A percentile compares a stretch with the other conserved stretches of the same genome.
phyloP scores from a whole-genome alignment of 495 filamentous ascomycete species.

The Mycothermus thermophilus region DNA sequence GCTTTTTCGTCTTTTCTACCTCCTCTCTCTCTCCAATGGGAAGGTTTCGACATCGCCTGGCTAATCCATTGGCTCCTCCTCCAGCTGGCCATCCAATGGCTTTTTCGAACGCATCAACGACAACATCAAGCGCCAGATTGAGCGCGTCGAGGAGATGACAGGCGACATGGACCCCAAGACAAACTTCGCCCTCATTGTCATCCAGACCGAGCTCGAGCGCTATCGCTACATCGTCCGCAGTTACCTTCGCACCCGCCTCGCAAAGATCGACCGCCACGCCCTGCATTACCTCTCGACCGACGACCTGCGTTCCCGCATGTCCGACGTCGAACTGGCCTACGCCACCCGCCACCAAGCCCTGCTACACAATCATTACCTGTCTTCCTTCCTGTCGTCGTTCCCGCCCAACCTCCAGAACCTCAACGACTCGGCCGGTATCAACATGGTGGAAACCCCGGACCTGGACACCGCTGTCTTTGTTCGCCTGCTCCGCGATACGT shows the following conservation, averaged over 20 bases:
- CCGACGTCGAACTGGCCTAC: slow-evolving; percentile 59
- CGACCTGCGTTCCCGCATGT: slow-evolving; percentile 40
- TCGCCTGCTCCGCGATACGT: slow-evolving; percentile 48
- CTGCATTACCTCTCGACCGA: slow-evolving; percentile 45
- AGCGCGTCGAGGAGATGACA: slow-evolving; percentile 61
- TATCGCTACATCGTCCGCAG: slow-evolving; percentile 81
- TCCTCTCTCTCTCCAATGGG: background rate
- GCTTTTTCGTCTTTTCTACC: background rate
- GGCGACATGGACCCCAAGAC: slow-evolving; percentile 70
- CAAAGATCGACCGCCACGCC: slow-evolving; percentile 68
- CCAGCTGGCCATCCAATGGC: slow-evolving; percentile 36
- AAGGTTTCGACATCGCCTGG: slow-evolving; percentile 3
- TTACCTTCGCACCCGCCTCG: slow-evolving; percentile 70
- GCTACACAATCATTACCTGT: slow-evolving; percentile 65
- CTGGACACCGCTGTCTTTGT: slow-evolving; percentile 71
- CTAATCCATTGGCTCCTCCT: background rate
- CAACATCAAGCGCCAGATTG: slow-evolving; percentile 54
- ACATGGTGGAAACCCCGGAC: slow-evolving; percentile 86
- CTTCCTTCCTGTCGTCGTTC: slow-evolving; percentile 70
- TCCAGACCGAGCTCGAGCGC: slow-evolving; percentile 90
- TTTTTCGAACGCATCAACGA: slow-evolving; percentile 61
- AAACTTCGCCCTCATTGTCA: slow-evolving; percentile 83
- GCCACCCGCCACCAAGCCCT: slow-evolving; percentile 68
- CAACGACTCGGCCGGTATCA: slow-evolving; percentile 79
- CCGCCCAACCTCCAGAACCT: slow-evolving; percentile 61